Evolutionary conservation across 2,329 filamentous ascomycete species (phyloP), one percentile per base, ranked within the genome.

Genomic region (Colletotrichum sp.): DNA sequence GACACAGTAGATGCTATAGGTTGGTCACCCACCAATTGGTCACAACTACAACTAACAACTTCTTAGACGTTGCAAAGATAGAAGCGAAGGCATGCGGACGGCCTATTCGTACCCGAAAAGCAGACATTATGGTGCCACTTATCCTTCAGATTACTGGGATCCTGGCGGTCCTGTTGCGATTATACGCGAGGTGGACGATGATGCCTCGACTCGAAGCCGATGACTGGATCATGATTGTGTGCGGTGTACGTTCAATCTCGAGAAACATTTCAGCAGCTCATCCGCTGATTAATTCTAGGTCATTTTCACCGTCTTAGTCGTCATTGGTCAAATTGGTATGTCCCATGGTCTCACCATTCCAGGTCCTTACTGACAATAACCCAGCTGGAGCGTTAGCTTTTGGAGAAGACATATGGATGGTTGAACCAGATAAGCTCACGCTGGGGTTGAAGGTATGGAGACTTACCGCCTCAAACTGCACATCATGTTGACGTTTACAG

Each of bases 391-490:
- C 78, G 2, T 52, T 79, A 3, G 82, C 79, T 1, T 85, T 85
- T 57, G 85, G 85, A 6, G 80, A 83, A 21, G 85, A 86, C 70
- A 81, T 86, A 4, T 86, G 85, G 85, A 82, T 81, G 18, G 77
- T 86, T 1, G 57, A 80, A 6, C 59, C 77, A 7, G 77, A 80
- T 1, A 69, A 68, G 4, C 78, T 86, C 26, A 82, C 82, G 1
- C 61, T 72, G 5, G 81, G 81, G 6, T 78, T 86, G 60, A 82
- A 80, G 77, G 81, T 85, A 77, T 26, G n/a, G 5, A 15, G n/a
- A 30, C 16, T 8, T 28, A 28, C 12, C 18, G 18, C 10, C 1
- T 7, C 24, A 12, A 5, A 7, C 3, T 18, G 7, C 4, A 18
- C 15, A 6, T 9, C 48, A 13, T 21, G 59, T 63, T 16, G 65